Conservation (phyloP, 73 alveolate species). For the Tetrahymena thermophila region DNA sequence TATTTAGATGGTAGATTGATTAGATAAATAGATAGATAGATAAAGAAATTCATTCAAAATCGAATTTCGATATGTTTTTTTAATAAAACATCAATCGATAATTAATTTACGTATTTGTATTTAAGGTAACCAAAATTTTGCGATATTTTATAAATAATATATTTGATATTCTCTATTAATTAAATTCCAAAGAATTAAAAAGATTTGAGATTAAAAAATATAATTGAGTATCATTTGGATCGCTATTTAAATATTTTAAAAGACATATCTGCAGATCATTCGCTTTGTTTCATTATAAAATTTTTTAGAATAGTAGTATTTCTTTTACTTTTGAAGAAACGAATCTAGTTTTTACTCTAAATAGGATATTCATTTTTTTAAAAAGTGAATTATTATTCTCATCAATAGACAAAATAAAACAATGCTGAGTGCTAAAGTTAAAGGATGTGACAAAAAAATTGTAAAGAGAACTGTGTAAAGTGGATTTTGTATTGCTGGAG, state of each 20-base stretch:
- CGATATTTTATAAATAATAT: background rate
- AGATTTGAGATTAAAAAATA: background rate
- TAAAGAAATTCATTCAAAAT: too few species aligned
- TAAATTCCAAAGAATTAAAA: background rate
- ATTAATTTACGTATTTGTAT: too few species aligned
- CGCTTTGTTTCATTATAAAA: background rate
- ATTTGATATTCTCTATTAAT: background rate
- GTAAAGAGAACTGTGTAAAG: background rate
- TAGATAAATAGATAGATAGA: background rate
- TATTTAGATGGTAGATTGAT: background rate
- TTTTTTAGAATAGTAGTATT: too few species aligned
- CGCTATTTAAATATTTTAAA: background rate
- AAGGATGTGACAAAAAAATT: background rate
- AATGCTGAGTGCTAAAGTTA: background rate
- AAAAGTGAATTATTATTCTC: background rate
- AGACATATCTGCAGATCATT: background rate
- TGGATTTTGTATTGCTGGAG: background rate
- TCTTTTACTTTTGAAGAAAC: background rate
- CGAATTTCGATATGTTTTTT: background rate
- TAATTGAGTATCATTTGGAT: background rate
- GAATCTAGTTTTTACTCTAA: background rate
- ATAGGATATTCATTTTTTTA: background rate
- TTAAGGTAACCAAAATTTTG: background rate
- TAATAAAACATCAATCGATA: too few species aligned
- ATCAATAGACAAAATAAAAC: background rate